These are phyloP conservation scores for Actinomortierella wolfii DNA, from an alignment of 371 early-diverging fungal genomes.

Conservation along the genomic window DNA sequence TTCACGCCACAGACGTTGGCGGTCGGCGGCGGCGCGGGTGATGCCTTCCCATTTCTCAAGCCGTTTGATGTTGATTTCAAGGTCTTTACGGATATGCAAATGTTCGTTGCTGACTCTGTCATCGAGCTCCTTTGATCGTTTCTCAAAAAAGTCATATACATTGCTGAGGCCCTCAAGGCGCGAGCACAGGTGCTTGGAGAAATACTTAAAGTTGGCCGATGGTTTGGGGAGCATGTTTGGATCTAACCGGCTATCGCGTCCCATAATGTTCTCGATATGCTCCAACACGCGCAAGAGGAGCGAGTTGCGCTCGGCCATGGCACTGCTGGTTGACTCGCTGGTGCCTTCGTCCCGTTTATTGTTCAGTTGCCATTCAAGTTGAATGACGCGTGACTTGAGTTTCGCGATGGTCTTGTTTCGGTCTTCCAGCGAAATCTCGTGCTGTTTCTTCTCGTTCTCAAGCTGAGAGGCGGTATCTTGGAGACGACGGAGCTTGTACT, in stretches of 20 bases:
- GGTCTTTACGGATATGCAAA: constrained; percentile 40
- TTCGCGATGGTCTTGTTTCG: constrained; percentile 28
- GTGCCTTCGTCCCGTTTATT: constrained; percentile 22
- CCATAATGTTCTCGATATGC: constrained; percentile 43
- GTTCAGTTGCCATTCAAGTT: constrained; percentile 27
- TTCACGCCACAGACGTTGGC: constrained; percentile 38
- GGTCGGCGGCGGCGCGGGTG: constrained; percentile 33
- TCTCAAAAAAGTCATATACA: constrained; percentile 39
- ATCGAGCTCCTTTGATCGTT: constrained; percentile 42
- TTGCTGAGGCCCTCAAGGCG: constrained; percentile 41
- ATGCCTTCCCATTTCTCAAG: constrained; percentile 27
- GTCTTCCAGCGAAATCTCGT: constrained; percentile 35
- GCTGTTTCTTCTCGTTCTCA: constrained; percentile 31
- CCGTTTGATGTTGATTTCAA: constrained; percentile 30
- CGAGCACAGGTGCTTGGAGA: constrained; percentile 38
- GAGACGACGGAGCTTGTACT: background rate
- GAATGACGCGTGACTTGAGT: constrained; percentile 28
- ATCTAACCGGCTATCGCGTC: constrained; percentile 34
- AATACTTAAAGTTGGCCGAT: constrained; percentile 39
- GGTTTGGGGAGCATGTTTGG: constrained; percentile 45
- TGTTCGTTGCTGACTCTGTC: constrained; percentile 23
- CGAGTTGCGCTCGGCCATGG: constrained; percentile 45
- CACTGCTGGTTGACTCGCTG: constrained; percentile 20
- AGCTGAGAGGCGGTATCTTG: constrained; percentile 19
- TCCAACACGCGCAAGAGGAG: constrained; percentile 41